These are phyloP conservation scores for Fagopyrum tataricum DNA, from an alignment of 148 eudicot species.

Conservation along the genomic window DNA sequence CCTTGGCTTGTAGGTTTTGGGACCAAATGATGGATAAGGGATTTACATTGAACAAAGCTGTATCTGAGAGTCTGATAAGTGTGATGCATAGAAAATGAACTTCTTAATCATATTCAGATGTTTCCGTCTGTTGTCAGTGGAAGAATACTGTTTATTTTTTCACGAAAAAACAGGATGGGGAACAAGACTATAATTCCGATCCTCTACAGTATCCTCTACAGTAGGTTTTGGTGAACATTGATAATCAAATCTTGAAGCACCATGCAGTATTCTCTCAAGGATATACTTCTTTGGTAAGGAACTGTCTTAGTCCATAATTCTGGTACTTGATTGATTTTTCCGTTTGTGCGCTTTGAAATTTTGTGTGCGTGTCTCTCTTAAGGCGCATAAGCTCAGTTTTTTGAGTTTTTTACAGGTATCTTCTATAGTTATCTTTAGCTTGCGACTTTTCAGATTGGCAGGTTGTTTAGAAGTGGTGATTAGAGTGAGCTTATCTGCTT, in stretches of 20 bases:
- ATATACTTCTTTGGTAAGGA: too few relatives aligned
- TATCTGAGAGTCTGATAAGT: constrained; percentile 52
- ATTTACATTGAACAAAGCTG: constrained; percentile 66
- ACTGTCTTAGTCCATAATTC: not conserved
- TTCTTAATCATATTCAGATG: constrained; percentile 9
- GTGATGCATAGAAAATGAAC: constrained; percentile 38
- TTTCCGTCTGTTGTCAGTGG: not conserved
- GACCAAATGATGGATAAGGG: constrained; percentile 97
- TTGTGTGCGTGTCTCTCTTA: not conserved
- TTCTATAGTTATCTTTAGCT: not conserved
- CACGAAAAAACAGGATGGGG: not conserved
- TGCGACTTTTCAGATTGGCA: not conserved
- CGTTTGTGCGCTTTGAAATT: not conserved
- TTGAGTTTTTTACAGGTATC: not conserved
- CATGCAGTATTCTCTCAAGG: too few relatives aligned
- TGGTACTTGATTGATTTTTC: not conserved
- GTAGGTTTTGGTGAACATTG: not conserved
- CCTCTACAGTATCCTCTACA: not conserved
- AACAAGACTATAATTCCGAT: not conserved
- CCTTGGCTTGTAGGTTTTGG: constrained; percentile 74
- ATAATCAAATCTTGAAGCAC: too few relatives aligned
- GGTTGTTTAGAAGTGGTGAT: not conserved
- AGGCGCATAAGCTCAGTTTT: not conserved
- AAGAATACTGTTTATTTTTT: too few relatives aligned
- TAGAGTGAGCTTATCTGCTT: not conserved